Evolutionary conservation across 305 asterid genomes (phyloP).

Genomic region (Fraxinus latifolia): DNA sequence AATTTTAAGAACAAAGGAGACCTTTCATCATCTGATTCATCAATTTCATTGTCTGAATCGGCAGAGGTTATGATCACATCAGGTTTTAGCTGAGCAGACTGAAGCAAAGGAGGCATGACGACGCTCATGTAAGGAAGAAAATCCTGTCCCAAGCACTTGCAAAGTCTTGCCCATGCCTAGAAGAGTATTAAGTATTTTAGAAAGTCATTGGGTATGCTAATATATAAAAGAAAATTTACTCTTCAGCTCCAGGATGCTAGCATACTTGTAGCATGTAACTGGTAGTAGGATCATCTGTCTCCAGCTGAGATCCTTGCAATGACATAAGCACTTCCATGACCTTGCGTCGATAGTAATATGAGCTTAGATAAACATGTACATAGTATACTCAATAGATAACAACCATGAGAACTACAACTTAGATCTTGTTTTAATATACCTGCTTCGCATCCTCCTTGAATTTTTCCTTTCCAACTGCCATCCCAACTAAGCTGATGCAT

Average conservation of each 20-base stretch:
- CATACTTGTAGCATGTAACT: conserved; percentile 96
- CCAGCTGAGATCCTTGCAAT: conserved; percentile 93
- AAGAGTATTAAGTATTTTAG: conserved; percentile 19
- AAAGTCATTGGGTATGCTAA: conserved; percentile 14
- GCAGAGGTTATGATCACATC: conserved; percentile 90
- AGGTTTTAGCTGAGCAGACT: conserved; percentile 97
- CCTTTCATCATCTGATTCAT: conserved; percentile 97
- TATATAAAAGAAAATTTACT: neutral
- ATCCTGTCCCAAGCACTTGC: conserved; percentile 98
- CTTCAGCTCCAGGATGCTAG: conserved; percentile 6
- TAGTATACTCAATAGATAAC: neutral
- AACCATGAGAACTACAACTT: conserved; percentile 5
- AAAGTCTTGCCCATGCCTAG: conserved; percentile 99
- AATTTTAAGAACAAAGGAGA: conserved; percentile 25
- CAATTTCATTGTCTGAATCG: conserved; percentile 81
- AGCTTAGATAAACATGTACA: neutral
- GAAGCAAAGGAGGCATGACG: conserved; percentile 97
- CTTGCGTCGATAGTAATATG: conserved; percentile 31
- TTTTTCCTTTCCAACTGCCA: conserved; percentile 91
- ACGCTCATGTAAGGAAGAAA: conserved; percentile 96
- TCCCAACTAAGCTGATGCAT: conserved; percentile 93
- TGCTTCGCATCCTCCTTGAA: conserved; percentile 90
- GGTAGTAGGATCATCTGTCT: conserved; percentile 92
- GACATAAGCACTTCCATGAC: conserved; percentile 97
- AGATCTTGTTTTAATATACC: conserved; percentile 32